Percentiles rank a stretch among this genome's conserved stretches.
phyloP scores from a whole-genome alignment of 306 rosid species.

The Fragaria iinumae region DNA sequence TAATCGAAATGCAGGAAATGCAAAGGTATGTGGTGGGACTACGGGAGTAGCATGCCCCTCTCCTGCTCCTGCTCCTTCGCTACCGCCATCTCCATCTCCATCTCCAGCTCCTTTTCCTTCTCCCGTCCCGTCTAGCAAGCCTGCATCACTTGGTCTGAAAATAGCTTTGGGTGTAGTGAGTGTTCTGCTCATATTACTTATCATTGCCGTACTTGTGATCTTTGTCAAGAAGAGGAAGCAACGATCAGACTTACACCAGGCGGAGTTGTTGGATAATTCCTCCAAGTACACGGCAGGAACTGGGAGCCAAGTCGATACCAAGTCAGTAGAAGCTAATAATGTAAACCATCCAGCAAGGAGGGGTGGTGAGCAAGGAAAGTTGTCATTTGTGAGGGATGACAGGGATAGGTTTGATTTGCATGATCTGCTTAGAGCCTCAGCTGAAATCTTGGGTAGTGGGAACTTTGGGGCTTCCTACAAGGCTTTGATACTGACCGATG shows the following conservation, averaged over 20 bases:
- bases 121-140: neutral
- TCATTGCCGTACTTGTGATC: slow-evolving; percentile 33
- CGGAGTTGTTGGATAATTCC: slow-evolving; percentile 17
- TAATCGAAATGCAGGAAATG: slow-evolving; percentile 45
- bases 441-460: slow-evolving; percentile 87
- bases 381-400: slow-evolving; percentile 56
- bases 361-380: slow-evolving; percentile 49
- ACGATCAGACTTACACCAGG: neutral
- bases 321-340: neutral
- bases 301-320: slow-evolving; percentile 13
- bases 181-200: slow-evolving; percentile 29
- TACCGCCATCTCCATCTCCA: too few relatives aligned
- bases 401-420: slow-evolving; percentile 58
- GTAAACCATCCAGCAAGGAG: slow-evolving; percentile 26
- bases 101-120: neutral
- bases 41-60: slow-evolving; percentile 34
- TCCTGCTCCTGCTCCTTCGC: slow-evolving; percentile 4
- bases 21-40: slow-evolving; percentile 63
- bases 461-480: slow-evolving; percentile 88
- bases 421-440: slow-evolving; percentile 74
- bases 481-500: slow-evolving; percentile 46
- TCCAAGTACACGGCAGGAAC: slow-evolving; percentile 6
- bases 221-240: slow-evolving; percentile 27
- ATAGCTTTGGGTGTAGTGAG: slow-evolving; percentile 30
- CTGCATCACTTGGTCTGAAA: slow-evolving; percentile 24